Percentiles rank a stretch among this genome's conserved stretches.
Evolutionary conservation across 202 grass and related monocot genomes (phyloP).

Genomic region (Carex arenaria): DNA sequence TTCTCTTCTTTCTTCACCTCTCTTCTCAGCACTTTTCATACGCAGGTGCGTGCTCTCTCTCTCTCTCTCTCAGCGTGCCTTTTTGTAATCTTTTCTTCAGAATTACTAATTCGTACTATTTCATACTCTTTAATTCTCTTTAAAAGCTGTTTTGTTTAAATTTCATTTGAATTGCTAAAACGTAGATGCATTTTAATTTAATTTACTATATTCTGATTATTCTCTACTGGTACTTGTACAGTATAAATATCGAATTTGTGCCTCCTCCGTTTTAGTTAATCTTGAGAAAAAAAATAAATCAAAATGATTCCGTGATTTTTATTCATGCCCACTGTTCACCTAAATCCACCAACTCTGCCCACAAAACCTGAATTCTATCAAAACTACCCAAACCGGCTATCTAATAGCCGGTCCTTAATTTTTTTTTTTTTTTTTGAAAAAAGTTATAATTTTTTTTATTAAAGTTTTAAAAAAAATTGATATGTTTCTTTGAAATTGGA

Average conservation of each 20-base stretch:
- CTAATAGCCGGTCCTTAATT: too few species aligned
- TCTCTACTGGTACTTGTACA: background rate
- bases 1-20: slow-evolving; percentile 11
- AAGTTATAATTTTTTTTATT: too few species aligned
- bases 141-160: background rate
- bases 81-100: background rate
- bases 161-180: background rate
- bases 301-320: background rate
- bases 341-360: too few species aligned
- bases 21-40: background rate
- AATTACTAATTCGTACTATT: background rate
- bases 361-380: too few species aligned
- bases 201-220: background rate
- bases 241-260: background rate
- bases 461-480: too few species aligned
- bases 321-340: too few species aligned
- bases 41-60: background rate
- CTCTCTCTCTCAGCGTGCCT: background rate
- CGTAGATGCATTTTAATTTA: background rate
- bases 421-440: too few species aligned
- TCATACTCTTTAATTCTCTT: background rate
- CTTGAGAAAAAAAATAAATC: background rate
- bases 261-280: too few species aligned
- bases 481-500: too few species aligned
- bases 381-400: too few species aligned